Conservation (phyloP, 345 rosid species). For the Eucalyptus tenuipes region DNA sequence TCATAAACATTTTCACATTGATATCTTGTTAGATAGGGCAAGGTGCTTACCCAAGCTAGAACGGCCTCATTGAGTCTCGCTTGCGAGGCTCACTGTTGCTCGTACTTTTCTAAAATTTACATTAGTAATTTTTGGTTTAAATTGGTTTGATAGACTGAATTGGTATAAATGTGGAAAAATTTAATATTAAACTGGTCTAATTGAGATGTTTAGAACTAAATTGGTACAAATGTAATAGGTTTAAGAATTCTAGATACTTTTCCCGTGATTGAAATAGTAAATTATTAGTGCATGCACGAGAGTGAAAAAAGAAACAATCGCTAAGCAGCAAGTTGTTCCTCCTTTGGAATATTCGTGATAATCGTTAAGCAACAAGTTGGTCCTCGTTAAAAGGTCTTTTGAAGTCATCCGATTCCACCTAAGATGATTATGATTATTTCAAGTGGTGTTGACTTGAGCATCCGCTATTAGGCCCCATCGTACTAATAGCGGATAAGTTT, state of each 20-base stretch:
- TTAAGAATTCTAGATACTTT: too few species aligned
- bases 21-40: too few species aligned
- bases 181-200: accelerated
- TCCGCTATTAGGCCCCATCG: not conserved
- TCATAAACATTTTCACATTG: accelerated
- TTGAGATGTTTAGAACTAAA: accelerated
- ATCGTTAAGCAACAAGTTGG: not conserved
- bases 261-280: not conserved
- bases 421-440: not conserved
- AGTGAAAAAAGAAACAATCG: not conserved
- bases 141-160: accelerated
- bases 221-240: accelerated
- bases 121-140: too few species aligned
- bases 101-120: accelerated
- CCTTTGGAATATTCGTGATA: not conserved
- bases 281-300: not conserved
- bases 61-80: accelerated
- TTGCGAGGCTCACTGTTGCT: accelerated
- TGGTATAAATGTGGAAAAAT: accelerated
- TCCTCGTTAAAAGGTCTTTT: not conserved
- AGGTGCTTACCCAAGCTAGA: too few species aligned
- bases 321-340: not conserved
- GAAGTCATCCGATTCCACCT: not conserved
- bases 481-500: not conserved
- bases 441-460: not conserved